Percentiles rank a stretch among this genome's conserved stretches.
Conservation (phyloP, 805 yeast species). For the Ogataea chonburiensis region DNA sequence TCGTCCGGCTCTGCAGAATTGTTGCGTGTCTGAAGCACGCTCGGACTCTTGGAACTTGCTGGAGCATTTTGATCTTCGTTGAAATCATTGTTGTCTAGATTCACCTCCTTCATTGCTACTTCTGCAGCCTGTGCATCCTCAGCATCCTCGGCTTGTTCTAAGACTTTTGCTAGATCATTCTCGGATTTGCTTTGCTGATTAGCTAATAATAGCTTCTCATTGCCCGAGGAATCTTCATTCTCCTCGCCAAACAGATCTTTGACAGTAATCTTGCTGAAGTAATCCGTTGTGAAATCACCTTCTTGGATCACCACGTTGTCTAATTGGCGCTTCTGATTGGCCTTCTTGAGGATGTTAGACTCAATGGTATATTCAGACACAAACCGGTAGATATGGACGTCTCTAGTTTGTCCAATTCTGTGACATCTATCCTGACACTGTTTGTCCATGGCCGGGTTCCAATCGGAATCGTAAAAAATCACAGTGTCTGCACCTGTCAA, state of each 20-base stretch:
- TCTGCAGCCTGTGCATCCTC: slow-evolving; percentile 89
- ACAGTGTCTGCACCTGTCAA: slow-evolving; percentile 99
- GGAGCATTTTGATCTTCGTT: slow-evolving; percentile 43
- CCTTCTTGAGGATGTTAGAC: slow-evolving; percentile 88
- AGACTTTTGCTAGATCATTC: slow-evolving; percentile 40
- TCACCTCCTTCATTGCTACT: slow-evolving; percentile 81
- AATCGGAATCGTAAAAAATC: slow-evolving; percentile 89
- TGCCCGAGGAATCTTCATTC: slow-evolving; percentile 30
- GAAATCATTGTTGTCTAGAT: slow-evolving; percentile 84
- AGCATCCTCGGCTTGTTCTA: slow-evolving; percentile 94
- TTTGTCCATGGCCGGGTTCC: slow-evolving; percentile 99
- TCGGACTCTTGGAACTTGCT: slow-evolving; percentile 26
- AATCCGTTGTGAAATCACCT: slow-evolving; percentile 97
- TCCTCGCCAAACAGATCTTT: slow-evolving; percentile 77
- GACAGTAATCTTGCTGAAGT: slow-evolving; percentile 83
- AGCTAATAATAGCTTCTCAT: slow-evolving; percentile 20
- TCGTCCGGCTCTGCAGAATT: slow-evolving; percentile 34
- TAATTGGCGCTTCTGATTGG: slow-evolving; percentile 89
- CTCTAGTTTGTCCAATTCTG: slow-evolving; percentile 97
- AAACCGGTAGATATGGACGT: slow-evolving; percentile 94
- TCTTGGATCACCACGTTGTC: slow-evolving; percentile 96
- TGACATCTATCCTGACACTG: slow-evolving; percentile 99
- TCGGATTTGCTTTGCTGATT: slow-evolving; percentile 10
- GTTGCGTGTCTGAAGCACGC: slow-evolving; percentile 14
- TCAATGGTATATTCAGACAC: slow-evolving; percentile 96